Evolutionary conservation across 257 asterid species (phyloP), one percentile per base, ranked within the genome.

Genomic region (Solanum raphanifolium): DNA sequence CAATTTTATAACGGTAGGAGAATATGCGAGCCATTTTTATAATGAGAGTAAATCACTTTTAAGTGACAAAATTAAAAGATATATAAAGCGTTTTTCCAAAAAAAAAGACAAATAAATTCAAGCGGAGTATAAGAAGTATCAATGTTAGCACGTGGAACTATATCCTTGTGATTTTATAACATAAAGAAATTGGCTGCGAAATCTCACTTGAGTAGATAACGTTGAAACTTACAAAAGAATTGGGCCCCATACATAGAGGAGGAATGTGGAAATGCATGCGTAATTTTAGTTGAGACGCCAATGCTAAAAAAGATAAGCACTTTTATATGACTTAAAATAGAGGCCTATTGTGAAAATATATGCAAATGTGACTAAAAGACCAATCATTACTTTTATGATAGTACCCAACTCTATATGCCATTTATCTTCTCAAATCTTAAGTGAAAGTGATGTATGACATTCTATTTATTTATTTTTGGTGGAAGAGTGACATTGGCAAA

Each of bases 401-500:
- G 82, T 85, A 6, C 88, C 90, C 88, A 82, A 79, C 86, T 43
- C 75, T 85, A 81, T 66, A 41, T 27, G 38, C 29, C 62, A 27
- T 48, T 25, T 69, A 84, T 48, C 23, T 16, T 88, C 43, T 36
- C 68, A 81, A 85, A 87, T 75, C 76, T 29, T 18, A 35, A 83
- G 85, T 81, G 78, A 84, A 86, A 83, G 68, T 86, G 60, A 66
- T 69, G 36, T 36, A 73, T 32, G 69, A 23, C 75, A 87, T 83
- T 82, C 82, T 88, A 76, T 25, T 32, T 55, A 9, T 27, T 86
- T 90, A 89, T 89, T 13, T 91, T 89, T 88, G 92, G 95, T 93
- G 94, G 94, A 92, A 92, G 87, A 84, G 93, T 93, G 92, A 93
- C 94, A 89, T 65, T 60, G 76, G 9, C 68, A 25, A 21, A 52